Conservation (phyloP, 345 rosid species). For the Camelina laxa region DNA sequence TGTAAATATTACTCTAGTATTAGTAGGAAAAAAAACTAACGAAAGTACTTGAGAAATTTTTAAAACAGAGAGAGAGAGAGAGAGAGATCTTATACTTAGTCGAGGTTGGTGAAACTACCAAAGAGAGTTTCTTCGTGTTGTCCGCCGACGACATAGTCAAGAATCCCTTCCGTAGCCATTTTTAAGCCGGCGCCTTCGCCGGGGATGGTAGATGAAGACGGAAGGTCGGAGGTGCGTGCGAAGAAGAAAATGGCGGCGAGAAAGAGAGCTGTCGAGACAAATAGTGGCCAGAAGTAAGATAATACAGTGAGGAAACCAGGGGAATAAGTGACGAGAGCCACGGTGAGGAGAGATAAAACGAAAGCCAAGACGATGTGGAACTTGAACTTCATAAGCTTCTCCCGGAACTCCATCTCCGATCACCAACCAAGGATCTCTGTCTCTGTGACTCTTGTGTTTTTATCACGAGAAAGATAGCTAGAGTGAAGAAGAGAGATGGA, state of each 20-base stretch:
- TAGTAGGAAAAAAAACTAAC: not conserved
- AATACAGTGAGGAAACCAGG: conserved; percentile 75
- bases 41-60: not conserved
- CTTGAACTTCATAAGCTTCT: conserved; percentile 63
- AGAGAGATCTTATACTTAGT: conserved; percentile 37
- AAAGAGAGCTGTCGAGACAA: conserved; percentile 87
- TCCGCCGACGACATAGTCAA: conserved; percentile 81
- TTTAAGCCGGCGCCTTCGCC: conserved; percentile 49
- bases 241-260: conserved; percentile 73
- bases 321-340: conserved; percentile 53
- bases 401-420: conserved; percentile 63
- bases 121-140: conserved; percentile 49
- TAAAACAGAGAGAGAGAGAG: not conserved
- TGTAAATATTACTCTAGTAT: conserved; percentile 6
- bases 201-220: conserved; percentile 36
- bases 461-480: not conserved
- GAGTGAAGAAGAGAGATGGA: conserved; percentile 16
- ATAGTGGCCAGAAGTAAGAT: conserved; percentile 90
- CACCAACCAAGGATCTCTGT: conserved; percentile 32
- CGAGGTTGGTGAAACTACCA: conserved; percentile 41
- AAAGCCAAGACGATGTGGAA: conserved; percentile 55
- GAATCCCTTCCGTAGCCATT: conserved; percentile 68
- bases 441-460: conserved; percentile 17
- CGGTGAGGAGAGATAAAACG: conserved; percentile 36
- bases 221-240: conserved; percentile 54